phyloP scores from a whole-genome alignment of 352 stramenopile genomes.

The Globisporangium recalcitrans region DNA sequence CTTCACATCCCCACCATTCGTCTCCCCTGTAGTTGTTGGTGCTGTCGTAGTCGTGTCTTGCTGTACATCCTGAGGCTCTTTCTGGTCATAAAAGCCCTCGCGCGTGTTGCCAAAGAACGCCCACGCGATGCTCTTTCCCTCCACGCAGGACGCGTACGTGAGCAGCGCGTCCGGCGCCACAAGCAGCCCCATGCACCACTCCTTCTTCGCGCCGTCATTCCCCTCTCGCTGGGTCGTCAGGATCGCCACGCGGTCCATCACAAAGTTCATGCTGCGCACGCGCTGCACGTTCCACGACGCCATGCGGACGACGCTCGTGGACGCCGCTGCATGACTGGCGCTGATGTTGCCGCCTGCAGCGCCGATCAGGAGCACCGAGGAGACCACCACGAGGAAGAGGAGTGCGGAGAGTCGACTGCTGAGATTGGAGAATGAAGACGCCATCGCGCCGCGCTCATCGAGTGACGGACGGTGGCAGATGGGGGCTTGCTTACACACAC shows the following conservation, averaged over 20 bases:
- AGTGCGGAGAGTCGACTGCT: background rate
- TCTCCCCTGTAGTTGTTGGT: background rate
- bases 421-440: background rate
- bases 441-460: conserved; percentile 7
- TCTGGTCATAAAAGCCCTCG: conserved; percentile 9
- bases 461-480: background rate
- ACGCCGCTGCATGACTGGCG: too few species aligned
- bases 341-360: background rate
- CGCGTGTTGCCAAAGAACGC: conserved; percentile 24
- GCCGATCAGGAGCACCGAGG: background rate
- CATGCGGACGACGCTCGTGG: background rate
- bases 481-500: background rate
- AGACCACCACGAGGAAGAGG: background rate
- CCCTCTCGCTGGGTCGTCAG: conserved; percentile 12
- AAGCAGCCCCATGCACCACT: conserved; percentile 33
- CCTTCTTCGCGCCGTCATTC: background rate
- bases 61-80: background rate
- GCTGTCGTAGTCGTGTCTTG: background rate
- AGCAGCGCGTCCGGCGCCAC: conserved; percentile 27
- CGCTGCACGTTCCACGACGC: conserved; percentile 7
- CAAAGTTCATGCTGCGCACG: background rate
- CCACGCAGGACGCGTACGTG: conserved; percentile 26
- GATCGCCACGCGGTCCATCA: conserved; percentile 22
- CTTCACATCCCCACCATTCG: background rate
- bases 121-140: conserved; percentile 14